A percentile compares a stretch with the other conserved stretches of the same genome.
These are phyloP conservation scores for Angomonas deanei DNA, from an alignment of 208 protist species.

Conservation along the genomic window DNA sequence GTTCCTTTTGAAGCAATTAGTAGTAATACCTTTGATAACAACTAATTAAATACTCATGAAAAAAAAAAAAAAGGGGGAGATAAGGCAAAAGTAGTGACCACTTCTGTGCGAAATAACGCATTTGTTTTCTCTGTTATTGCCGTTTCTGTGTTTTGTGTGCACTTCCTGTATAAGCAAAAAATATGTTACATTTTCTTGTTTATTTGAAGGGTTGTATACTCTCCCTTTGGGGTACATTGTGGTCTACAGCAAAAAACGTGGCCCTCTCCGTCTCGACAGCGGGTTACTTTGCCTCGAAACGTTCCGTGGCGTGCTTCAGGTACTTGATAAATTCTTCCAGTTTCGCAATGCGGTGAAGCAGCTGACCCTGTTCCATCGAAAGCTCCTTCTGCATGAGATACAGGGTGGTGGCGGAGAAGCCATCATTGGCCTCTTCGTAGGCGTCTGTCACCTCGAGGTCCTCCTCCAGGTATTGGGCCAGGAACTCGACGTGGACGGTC, in stretches of 20 bases:
- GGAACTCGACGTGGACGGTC: constrained; percentile 21
- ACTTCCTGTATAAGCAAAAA: no score
- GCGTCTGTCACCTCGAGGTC: constrained; percentile 13
- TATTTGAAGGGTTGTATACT: no score
- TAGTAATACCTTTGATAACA: background rate
- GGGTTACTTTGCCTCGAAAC: background rate
- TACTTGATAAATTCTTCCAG: constrained; percentile 4
- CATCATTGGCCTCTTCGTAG: background rate
- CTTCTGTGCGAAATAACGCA: no score
- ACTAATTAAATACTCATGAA: background rate
- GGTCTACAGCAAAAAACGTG: no score
- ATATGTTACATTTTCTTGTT: no score
- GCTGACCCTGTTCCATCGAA: constrained; percentile 1
- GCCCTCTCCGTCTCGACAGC: no score
- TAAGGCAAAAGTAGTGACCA: background rate
- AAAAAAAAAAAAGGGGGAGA: background rate
- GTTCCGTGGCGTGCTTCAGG: background rate
- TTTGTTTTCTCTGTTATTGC: no score
- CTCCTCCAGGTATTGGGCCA: constrained; percentile 26
- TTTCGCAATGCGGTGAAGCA: constrained; percentile 3
- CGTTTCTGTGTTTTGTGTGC: no score
- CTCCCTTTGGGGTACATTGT: no score
- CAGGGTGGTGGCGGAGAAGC: constrained; percentile 4
- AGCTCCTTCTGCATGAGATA: constrained; percentile 26
- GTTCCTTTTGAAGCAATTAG: background rate